phyloP scores from a whole-genome alignment of 257 asterid genomes.

The Leptodermis oblonga region DNA sequence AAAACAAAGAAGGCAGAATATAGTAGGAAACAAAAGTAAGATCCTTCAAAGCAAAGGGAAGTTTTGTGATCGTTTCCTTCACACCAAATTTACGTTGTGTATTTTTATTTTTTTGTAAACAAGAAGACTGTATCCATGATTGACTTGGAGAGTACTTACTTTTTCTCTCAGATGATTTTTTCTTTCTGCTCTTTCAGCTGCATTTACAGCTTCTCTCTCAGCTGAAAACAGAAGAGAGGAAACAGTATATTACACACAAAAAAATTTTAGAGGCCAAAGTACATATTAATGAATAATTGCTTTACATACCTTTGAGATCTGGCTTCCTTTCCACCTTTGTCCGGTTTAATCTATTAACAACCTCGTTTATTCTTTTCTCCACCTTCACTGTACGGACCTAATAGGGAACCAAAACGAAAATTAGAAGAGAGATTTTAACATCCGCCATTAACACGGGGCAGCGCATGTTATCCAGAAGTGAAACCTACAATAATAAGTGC shows the following conservation, averaged over 20 bases:
- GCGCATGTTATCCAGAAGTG: conserved; percentile 6
- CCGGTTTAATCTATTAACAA: conserved; percentile 84
- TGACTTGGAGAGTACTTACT: conserved; percentile 41
- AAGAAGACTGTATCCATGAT: not conserved
- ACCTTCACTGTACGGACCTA: conserved; percentile 87
- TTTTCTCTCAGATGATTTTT: conserved; percentile 81
- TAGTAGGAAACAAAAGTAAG: not conserved
- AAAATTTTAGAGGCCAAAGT: not conserved
- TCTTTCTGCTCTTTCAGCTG: conserved; percentile 89
- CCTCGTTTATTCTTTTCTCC: conserved; percentile 90
- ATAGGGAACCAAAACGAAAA: conserved; percentile 15
- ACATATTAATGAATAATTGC: not conserved
- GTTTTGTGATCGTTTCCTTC: not conserved
- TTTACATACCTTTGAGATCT: conserved; percentile 71
- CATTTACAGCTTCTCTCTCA: conserved; percentile 86
- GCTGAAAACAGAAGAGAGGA: conserved; percentile 41
- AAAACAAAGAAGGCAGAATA: not conserved
- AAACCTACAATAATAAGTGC: conserved; percentile 1
- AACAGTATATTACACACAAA: not conserved
- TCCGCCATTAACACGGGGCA: conserved; percentile 13
- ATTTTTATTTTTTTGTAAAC: too few relatives aligned
- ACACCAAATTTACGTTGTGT: not conserved
- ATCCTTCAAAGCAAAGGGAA: too few relatives aligned
- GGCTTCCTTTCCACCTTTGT: conserved; percentile 93
- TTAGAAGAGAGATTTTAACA: conserved; percentile 13